Percentiles rank a stretch among this genome's conserved stretches.
These are phyloP conservation scores for Backusella macrospora DNA, from an alignment of 192 early-diverging fungal species.

Conservation along the genomic window DNA sequence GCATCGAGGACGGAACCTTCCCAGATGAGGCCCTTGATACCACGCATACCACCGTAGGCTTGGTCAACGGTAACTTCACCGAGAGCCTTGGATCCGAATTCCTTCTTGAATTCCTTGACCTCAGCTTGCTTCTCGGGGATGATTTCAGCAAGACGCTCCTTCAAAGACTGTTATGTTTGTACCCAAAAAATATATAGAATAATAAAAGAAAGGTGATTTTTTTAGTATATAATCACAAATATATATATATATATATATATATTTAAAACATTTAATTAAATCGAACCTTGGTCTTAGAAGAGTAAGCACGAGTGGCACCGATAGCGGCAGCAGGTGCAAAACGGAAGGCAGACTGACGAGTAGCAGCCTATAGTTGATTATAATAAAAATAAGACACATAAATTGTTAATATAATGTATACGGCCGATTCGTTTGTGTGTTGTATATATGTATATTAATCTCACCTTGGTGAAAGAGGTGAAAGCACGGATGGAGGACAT, in stretches of 20 bases:
- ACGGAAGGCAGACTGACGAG: constrained; percentile 29
- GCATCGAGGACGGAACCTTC: constrained; percentile 98
- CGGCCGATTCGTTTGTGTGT: background rate
- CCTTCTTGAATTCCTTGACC: constrained; percentile 91
- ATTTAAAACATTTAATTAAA: background rate
- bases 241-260: background rate
- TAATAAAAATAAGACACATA: background rate
- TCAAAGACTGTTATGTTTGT: constrained; percentile 67
- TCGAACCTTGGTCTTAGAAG: constrained; percentile 55
- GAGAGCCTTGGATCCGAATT: constrained; percentile 87
- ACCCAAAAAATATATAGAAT: constrained; percentile 15
- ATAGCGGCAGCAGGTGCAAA: constrained; percentile 46
- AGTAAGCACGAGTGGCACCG: constrained; percentile 47
- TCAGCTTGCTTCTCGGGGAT: constrained; percentile 95
- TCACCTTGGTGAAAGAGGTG: constrained; percentile 30
- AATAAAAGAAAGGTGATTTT: background rate
- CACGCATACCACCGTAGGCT: constrained; percentile 99
- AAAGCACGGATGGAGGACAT: constrained; percentile 43
- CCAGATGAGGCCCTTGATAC: constrained; percentile 99
- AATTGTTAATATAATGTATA: background rate
- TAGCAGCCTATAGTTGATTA: constrained; percentile 27
- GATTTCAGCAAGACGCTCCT: constrained; percentile 91
- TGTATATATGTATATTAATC: background rate
- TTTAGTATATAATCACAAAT: background rate
- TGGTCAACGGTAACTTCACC: constrained; percentile 98